These are phyloP conservation scores for Trichoderma atrobrunneum DNA, from an alignment of 2,329 filamentous ascomycete species.

Conservation along the genomic window DNA sequence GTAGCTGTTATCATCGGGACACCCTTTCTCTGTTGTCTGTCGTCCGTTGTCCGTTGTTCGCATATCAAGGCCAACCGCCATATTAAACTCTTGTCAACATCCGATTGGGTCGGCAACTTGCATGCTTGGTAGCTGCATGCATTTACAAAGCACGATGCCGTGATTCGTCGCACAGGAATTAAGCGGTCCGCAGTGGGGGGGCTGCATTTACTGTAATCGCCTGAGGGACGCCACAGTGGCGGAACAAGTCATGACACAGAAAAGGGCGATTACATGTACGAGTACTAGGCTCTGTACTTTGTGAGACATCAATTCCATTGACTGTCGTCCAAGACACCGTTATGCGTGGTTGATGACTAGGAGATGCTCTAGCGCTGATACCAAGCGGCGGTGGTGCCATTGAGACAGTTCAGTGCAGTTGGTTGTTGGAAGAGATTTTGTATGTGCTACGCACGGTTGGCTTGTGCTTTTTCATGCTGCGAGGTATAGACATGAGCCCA, in stretches of 20 bases:
- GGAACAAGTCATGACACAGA: not conserved
- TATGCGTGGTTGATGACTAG: not conserved
- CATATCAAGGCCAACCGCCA: not conserved
- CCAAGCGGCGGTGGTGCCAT: not conserved
- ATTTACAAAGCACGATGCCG: conserved; percentile 16
- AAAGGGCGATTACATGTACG: not conserved
- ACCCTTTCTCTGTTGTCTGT: not conserved
- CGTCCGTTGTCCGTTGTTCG: no score
- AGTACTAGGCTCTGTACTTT: not conserved
- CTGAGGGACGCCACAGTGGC: not conserved
- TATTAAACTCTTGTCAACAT: not conserved
- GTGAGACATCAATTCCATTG: not conserved
- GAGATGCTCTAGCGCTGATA: not conserved
- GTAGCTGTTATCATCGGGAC: not conserved
- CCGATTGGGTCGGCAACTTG: not conserved
- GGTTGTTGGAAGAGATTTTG: not conserved
- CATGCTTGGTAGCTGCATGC: not conserved
- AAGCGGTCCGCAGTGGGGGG: not conserved
- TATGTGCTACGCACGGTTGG: not conserved
- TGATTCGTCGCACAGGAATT: conserved; percentile 17
- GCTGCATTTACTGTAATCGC: not conserved
- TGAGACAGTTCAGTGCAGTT: not conserved
- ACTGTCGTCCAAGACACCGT: not conserved
- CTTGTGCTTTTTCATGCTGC: not conserved
- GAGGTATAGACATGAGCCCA: not conserved